A percentile compares a stretch with the other conserved stretches of the same genome.
phyloP scores from a whole-genome alignment of 495 filamentous ascomycete species.

The Penicillium subrubescens region DNA sequence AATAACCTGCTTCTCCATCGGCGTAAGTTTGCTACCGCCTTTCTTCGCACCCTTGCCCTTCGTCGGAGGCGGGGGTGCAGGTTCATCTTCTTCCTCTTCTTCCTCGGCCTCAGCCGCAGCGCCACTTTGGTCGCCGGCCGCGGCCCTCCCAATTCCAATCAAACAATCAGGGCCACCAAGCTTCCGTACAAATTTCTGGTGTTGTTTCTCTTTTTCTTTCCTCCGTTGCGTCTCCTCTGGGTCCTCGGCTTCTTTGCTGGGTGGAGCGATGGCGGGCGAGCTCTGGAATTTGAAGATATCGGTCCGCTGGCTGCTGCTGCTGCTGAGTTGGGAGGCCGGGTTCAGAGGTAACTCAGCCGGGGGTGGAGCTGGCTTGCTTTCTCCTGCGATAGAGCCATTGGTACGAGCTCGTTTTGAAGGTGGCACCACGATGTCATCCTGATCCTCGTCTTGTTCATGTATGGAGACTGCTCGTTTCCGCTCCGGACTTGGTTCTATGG shows the following conservation, averaged over 20 bases:
- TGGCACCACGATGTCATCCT: conserved; percentile 45
- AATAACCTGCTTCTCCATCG: conserved; percentile 89
- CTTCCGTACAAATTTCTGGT: conserved; percentile 86
- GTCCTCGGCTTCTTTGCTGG: conserved; percentile 36
- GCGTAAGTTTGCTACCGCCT: conserved; percentile 75
- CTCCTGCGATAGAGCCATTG: conserved; percentile 19
- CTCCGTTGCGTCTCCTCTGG: conserved; percentile 46
- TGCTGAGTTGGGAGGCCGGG: conserved; percentile 20
- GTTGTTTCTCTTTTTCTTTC: conserved; percentile 68
- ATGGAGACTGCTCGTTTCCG: conserved; percentile 25
- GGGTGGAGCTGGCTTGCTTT: conserved; percentile 13
- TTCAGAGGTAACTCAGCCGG: conserved; percentile 15
- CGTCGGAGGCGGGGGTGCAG: conserved; percentile 45
- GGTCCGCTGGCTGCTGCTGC: conserved; percentile 41
- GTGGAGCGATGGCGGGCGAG: conserved; percentile 29
- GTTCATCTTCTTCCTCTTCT: conserved; percentile 60
- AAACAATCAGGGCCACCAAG: conserved; percentile 83
- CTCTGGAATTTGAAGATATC: conserved; percentile 46
- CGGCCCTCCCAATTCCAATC: conserved; percentile 63
- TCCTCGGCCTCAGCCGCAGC: conserved; percentile 47
- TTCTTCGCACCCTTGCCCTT: conserved; percentile 67
- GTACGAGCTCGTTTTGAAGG: conserved; percentile 41
- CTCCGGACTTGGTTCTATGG: conserved; percentile 10
- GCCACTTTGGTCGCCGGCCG: conserved; percentile 57
- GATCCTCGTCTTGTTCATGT: conserved; percentile 31